Evolutionary conservation across 2,329 filamentous ascomycete genomes (phyloP).

Genomic region (Trichophaea hybrida): DNA sequence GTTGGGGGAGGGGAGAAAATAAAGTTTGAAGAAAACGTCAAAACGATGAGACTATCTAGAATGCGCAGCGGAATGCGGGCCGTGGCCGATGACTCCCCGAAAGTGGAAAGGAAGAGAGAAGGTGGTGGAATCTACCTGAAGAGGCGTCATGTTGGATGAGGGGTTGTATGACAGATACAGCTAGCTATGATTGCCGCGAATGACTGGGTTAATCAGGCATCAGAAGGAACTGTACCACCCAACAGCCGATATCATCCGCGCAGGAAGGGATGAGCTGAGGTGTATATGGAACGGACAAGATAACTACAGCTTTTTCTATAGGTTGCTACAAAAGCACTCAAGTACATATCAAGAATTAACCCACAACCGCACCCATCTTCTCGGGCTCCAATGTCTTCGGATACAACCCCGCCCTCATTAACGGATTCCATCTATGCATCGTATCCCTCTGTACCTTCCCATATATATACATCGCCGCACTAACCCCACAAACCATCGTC

Average conservation of each 20-base stretch:
- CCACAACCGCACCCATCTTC: background rate
- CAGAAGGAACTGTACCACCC: too few species aligned
- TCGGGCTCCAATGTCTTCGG: conserved; percentile 11
- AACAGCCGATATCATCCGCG: too few species aligned
- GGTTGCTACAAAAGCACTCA: background rate
- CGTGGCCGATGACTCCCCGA: too few species aligned
- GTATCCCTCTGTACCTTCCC: conserved; percentile 20
- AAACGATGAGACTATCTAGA: too few species aligned
- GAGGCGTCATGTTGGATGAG: too few species aligned
- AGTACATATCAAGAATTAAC: background rate
- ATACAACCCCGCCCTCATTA: conserved; percentile 20
- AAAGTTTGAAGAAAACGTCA: background rate
- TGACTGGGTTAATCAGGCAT: too few species aligned
- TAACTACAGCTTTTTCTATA: background rate
- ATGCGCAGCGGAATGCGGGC: too few species aligned
- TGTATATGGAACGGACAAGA: background rate
- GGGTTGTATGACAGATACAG: too few species aligned
- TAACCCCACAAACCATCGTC: conserved; percentile 14
- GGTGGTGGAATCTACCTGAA: too few species aligned
- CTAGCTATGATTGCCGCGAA: too few species aligned
- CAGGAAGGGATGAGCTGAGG: too few species aligned
- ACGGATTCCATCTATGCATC: conserved; percentile 14
- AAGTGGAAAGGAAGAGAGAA: too few species aligned
- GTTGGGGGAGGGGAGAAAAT: background rate
- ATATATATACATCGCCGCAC: conserved; percentile 19